phyloP scores from a whole-genome alignment of 225 moss, liverwort and hornwort species.

The Pseudoscleropodium purum region DNA sequence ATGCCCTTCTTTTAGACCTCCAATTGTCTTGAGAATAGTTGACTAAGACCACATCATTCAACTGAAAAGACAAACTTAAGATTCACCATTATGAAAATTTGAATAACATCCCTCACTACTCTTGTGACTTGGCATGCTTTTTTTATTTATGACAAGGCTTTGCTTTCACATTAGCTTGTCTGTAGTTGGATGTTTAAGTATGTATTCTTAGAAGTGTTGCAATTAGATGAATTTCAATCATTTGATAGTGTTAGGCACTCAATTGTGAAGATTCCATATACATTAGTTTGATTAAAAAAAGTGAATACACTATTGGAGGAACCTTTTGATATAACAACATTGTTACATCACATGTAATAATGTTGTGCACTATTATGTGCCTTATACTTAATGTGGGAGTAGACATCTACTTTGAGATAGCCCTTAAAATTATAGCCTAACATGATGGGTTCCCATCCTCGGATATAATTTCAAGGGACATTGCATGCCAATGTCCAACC shows the following conservation, averaged over 20 bases:
- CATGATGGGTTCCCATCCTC: not conserved
- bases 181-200: not conserved
- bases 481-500: not conserved
- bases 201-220: fast-evolving
- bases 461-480: not conserved
- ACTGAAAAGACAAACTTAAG: not conserved
- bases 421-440: not conserved
- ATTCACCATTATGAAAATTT: too few species aligned
- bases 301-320: fast-evolving
- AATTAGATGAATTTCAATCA: not conserved
- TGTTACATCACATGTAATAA: not conserved
- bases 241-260: fast-evolving
- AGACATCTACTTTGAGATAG: fast-evolving
- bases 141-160: fast-evolving
- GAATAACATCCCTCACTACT: fast-evolving
- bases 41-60: not conserved
- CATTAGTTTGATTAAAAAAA: not conserved
- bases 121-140: fast-evolving
- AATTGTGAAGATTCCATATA: fast-evolving
- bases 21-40: not conserved
- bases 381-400: not conserved
- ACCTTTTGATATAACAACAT: fast-evolving
- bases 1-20: not conserved
- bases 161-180: not conserved
- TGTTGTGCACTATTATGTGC: not conserved